These are phyloP conservation scores for Senecio squalidus DNA, from an alignment of 140 eudicot genomes.

Conservation along the genomic window DNA sequence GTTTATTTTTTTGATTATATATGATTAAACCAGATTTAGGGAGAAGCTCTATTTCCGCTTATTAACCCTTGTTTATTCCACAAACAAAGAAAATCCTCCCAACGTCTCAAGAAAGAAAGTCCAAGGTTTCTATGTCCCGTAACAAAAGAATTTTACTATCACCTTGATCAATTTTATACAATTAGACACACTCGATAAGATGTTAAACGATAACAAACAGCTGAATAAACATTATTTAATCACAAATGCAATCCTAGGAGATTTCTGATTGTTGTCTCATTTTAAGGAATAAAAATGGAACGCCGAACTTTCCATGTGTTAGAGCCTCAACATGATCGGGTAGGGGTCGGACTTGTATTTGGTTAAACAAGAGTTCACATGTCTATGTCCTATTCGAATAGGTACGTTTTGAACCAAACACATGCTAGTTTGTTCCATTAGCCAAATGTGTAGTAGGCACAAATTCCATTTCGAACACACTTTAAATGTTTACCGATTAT, in stretches of 20 bases:
- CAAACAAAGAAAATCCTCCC: no score
- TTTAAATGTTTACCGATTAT: not conserved
- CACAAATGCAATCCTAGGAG: not conserved
- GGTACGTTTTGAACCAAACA: not conserved
- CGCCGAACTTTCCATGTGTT: conserved; percentile 11
- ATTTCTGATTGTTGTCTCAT: not conserved
- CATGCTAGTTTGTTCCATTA: not conserved
- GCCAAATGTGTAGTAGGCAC: not conserved
- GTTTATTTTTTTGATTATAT: no score
- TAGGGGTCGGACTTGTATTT: not conserved
- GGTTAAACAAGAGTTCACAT: conserved; percentile 12
- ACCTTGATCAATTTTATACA: no score
- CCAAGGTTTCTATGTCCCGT: no score
- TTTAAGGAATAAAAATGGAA: not conserved
- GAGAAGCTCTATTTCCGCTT: no score
- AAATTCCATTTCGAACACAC: not conserved
- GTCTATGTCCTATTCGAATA: conserved; percentile 4
- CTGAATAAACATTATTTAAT: no score
- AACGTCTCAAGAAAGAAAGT: no score
- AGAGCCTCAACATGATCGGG: not conserved
- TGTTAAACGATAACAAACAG: no score
- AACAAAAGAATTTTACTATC: no score
- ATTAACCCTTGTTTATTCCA: no score
- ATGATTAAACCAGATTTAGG: no score
- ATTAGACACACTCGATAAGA: no score